Base-by-base conservation (phyloP, 768 basidiomycete species). In the Floccularia luteovirens region DNA sequence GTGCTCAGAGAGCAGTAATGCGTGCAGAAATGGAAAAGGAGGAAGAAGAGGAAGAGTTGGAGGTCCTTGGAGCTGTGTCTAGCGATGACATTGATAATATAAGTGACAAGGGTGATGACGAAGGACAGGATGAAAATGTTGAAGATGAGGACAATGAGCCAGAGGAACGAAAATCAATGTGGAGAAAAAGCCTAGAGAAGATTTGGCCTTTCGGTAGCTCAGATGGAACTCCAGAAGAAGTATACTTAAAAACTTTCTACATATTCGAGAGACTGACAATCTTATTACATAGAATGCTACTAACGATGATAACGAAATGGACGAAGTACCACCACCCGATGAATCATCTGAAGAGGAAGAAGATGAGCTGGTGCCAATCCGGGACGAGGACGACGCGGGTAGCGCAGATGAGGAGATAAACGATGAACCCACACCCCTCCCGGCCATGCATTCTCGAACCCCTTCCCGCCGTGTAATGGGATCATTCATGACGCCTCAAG, bases 401-500 rank as follows among this genome's bases (percentile, higher is more conserved):
- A 28, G 27, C 27, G 10, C 27, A 31, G 45, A 55, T 2, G 54
- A 57, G 12, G 52, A 54, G 3, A 49, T 51, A 33, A 22, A 31
- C 23, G 43, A 43, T 24, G 27, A 46, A 38, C 21, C 46, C 8
- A 35, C 43, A 5, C 39, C 33, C 44, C 44, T 51, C 27, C 45
- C 46, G 30, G 32, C 50, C 31, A 44, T 45, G 2, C 50, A 42
- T n/a, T 42, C 46, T 19, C 45, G 52, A 25, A 62, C 65, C 24
- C 54, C 62, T n/a, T 48, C 57, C 22, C 50, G 61, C 31, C 51
- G 57, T 14, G 27, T 47, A 23, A 41, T 66, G 12, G 61, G 63
- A 14, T 56, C 59, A 4, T 82, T 81, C 58, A 75, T 77, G 74
- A 81, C 77, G 1, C 80, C 80, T 0, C 79, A 79, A 55, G 49